Evolutionary conservation across 2,329 filamentous ascomycete genomes (phyloP).

Genomic region (Gaeumannomyces sp.): DNA sequence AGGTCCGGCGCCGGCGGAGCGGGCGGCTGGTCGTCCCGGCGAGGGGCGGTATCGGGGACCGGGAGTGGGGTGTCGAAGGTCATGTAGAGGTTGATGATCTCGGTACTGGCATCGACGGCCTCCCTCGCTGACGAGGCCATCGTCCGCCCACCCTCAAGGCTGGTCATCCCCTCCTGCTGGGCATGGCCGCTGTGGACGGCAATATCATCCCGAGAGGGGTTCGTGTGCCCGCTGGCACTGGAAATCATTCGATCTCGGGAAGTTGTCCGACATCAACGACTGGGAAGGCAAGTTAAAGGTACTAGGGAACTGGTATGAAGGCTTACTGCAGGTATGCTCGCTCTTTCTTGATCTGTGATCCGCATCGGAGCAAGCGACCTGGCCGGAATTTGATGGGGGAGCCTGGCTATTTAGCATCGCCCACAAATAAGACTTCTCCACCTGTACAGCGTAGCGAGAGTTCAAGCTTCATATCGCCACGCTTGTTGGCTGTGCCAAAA

Average conservation of each 20-base stretch:
- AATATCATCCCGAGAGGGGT: not conserved
- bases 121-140: not conserved
- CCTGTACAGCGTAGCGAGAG: not conserved
- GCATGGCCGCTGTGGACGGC: not conserved
- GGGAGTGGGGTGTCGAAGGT: slow-evolving; percentile 34
- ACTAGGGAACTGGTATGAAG: too few species aligned
- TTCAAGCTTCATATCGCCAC: not conserved
- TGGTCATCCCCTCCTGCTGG: not conserved
- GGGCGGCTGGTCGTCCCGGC: slow-evolving; percentile 14
- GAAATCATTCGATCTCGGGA: not conserved
- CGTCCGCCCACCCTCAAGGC: not conserved
- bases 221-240: not conserved
- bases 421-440: not conserved
- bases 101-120: not conserved
- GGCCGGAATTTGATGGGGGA: not conserved
- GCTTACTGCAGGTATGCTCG: not conserved
- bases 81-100: slow-evolving; percentile 27
- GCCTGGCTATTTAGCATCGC: not conserved
- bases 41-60: slow-evolving; percentile 15
- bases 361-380: not conserved
- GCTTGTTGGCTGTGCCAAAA: not conserved
- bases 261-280: not conserved
- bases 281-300: not conserved
- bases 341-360: not conserved
- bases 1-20: slow-evolving; percentile 52